Percentiles rank a stretch among this genome's conserved stretches.
phyloP scores from a whole-genome alignment of 139 green algal species.

The Marvania coccoides region DNA sequence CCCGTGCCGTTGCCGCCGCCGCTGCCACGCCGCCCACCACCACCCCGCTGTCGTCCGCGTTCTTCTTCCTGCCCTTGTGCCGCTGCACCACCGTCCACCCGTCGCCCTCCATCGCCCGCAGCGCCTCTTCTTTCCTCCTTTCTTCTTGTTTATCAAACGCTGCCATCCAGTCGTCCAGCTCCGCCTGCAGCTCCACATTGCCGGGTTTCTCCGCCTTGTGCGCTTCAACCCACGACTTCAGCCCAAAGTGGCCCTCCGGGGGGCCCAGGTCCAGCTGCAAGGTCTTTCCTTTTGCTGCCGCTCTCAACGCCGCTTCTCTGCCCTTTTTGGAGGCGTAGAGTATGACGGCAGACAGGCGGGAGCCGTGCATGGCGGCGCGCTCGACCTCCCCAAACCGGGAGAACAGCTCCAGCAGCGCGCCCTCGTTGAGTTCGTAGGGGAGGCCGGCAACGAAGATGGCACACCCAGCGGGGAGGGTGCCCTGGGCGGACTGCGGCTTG shows the following conservation, averaged over 20 bases:
- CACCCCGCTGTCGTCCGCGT: conserved; percentile 13
- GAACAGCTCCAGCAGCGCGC: conserved; percentile 36
- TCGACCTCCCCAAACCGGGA: conserved; percentile 46
- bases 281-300: conserved; percentile 5
- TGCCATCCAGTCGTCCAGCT: conserved; percentile 64
- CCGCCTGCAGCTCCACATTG: conserved; percentile 19
- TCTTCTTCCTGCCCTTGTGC: conserved; percentile 55
- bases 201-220: conserved; percentile 46
- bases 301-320: conserved; percentile 8
- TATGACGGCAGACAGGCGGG: conserved; percentile 49
- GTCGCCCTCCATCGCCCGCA: conserved; percentile 47
- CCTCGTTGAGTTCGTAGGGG: conserved; percentile 28
- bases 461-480: conserved; percentile 9
- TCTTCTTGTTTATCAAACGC: conserved; percentile 49
- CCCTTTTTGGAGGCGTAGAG: conserved; percentile 25
- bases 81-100: conserved; percentile 77
- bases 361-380: conserved; percentile 45
- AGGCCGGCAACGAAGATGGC: conserved; percentile 49
- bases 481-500: conserved; percentile 3
- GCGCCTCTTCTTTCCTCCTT: conserved; percentile 15
- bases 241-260: conserved; percentile 13
- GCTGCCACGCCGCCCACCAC: conserved; percentile 45
- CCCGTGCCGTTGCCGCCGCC: conserved; percentile 25
- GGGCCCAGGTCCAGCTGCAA: conserved; percentile 13
- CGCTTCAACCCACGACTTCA: conserved; percentile 58